These are phyloP conservation scores for Dinochytrium kinnereticum DNA, from an alignment of 371 early-diverging fungal genomes.

Conservation along the genomic window DNA sequence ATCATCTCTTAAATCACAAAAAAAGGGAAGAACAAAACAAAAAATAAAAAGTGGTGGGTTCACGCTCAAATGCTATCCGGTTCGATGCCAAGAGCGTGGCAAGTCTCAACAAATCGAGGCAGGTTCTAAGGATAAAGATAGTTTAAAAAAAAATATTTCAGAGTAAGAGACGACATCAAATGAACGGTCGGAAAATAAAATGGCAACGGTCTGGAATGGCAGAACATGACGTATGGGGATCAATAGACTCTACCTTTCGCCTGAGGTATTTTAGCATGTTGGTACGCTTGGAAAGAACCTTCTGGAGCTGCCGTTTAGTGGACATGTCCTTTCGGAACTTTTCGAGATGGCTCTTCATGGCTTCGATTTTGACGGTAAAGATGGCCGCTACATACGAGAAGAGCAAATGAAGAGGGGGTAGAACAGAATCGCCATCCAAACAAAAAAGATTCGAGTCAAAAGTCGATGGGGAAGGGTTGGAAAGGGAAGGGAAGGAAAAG, in stretches of 20 bases:
- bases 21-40: too few species aligned
- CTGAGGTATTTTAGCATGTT: slow-evolving; percentile 89
- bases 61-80: slow-evolving; percentile 39
- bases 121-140: slow-evolving; percentile 42
- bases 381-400: slow-evolving; percentile 74
- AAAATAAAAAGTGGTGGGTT: too few species aligned
- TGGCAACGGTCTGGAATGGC: not conserved
- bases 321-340: slow-evolving; percentile 84
- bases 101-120: slow-evolving; percentile 49
- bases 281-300: slow-evolving; percentile 80
- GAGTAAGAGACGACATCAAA: too few species aligned
- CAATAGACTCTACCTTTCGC: slow-evolving; percentile 55
- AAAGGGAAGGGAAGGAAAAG: too few species aligned
- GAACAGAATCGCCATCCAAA: too few species aligned
- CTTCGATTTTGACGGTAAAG: slow-evolving; percentile 87
- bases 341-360: slow-evolving; percentile 78
- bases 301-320: slow-evolving; percentile 80
- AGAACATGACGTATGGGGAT: not conserved
- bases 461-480: too few species aligned
- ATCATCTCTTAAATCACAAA: too few species aligned
- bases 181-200: not conserved
- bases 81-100: slow-evolving; percentile 51
- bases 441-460: too few species aligned
- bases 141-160: too few species aligned
- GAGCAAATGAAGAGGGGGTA: not conserved